Base-by-base conservation (phyloP, 164 flowering plant genomes). In the Vitis amurensis region DNA sequence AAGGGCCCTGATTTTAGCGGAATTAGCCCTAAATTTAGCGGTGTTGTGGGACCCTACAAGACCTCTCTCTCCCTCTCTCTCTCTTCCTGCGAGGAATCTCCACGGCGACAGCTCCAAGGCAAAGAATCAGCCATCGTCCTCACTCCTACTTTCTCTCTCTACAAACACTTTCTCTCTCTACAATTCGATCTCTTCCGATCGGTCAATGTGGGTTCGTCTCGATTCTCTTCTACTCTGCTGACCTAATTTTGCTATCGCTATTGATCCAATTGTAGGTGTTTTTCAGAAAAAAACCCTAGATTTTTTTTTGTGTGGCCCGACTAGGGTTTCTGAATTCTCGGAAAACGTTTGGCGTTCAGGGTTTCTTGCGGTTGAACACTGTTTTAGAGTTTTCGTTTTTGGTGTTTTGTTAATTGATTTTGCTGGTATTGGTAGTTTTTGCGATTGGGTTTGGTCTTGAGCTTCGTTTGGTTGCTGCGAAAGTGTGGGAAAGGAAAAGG, bases 161-260 rank as follows among this genome's bases (percentile, higher is more conserved):
- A 11, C 27, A 23, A 23, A 23, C 27, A 23, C 27, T 23, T 23
- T 23, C 52, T 31, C 14, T 15, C 52, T 9, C 30, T n/a, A 11
- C 27, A 57, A 17, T 50, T 50, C 73, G 61, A 65, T 74, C 77
- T 47, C 51, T 15, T 12, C 53, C 69, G 67, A 68, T 76, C 76
- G 59, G n/a, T 66, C 70, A 72, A 76, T 76, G 79, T 64, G n/a
- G 79, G 76, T 76, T 55, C 49, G 70, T 65, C 47, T 55, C 62
- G 61, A 9, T 19, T 31, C 9, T 30, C 29, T 44, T 16, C 23
- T 8, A 11, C 50, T 51, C 16, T 31, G 47, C 10, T 11, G 37
- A 7, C 16, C 51, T 13, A 11, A 16, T 48, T 62, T 16, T n/a
- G 12, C 29, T 11, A n/a, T 19, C 52, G 4, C 29, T 37, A 5